A percentile compares a stretch with the other conserved stretches of the same genome.
phyloP scores from a whole-genome alignment of 106 monocot species.

The Dendrobium huoshanense region DNA sequence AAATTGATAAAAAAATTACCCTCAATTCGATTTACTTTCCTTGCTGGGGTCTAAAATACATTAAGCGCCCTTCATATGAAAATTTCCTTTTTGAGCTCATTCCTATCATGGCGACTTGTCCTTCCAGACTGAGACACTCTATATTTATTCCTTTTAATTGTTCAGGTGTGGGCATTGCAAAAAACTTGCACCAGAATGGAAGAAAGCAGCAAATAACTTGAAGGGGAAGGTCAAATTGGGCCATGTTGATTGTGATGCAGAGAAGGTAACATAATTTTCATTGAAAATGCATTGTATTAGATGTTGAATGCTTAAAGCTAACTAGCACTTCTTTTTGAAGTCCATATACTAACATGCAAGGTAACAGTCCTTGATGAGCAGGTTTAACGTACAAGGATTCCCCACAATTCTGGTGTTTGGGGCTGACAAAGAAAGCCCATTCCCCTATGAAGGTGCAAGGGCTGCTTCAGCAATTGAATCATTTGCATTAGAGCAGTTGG shows the following conservation, averaged over 20 bases:
- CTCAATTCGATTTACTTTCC: not conserved
- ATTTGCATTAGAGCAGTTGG: conserved; percentile 82
- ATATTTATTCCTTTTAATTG: conserved; percentile 4
- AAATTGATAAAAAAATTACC: not conserved
- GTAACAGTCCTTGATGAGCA: conserved; percentile 93
- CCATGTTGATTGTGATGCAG: conserved; percentile 95
- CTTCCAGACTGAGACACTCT: not conserved
- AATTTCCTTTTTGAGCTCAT: not conserved
- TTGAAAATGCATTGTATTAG: not conserved
- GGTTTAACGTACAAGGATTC: conserved; percentile 97
- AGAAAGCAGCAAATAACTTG: conserved; percentile 84
- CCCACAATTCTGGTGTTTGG: conserved; percentile 97
- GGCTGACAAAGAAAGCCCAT: conserved; percentile 81
- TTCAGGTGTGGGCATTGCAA: conserved; percentile 98
- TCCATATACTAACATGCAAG: conserved; percentile 3
- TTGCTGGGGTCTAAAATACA: not conserved
- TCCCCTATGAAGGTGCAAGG: conserved; percentile 69
- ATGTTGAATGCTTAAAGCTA: not conserved
- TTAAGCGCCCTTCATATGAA: not conserved
- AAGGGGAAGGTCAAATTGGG: conserved; percentile 95
- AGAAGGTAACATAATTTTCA: conserved; percentile 48
- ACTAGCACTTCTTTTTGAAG: conserved; percentile 2
- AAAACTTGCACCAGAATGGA: conserved; percentile 98
- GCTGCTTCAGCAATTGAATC: conserved; percentile 83
- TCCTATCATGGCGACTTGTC: not conserved